Evolutionary conservation across 2,329 filamentous ascomycete species (phyloP).

Genomic region (Thyridium curvatum): DNA sequence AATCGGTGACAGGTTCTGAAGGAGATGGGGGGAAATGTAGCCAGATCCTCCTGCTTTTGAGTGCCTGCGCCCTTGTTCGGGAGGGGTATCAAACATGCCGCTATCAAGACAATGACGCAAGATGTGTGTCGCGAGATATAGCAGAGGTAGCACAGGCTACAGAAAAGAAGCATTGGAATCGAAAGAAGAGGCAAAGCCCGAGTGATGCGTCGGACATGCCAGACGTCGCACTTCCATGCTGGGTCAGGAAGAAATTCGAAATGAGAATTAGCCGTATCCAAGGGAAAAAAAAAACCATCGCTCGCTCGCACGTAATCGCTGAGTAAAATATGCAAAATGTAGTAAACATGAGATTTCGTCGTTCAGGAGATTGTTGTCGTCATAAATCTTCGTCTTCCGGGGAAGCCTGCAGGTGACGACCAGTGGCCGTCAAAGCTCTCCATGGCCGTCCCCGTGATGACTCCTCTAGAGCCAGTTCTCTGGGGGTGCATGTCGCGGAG

Average conservation of each 20-base stretch:
- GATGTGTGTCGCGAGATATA: no score
- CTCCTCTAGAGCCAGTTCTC: neutral
- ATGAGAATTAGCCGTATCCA: conserved; percentile 13
- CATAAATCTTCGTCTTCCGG: neutral
- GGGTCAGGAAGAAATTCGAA: conserved; percentile 17
- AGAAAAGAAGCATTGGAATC: no score
- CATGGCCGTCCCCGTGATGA: neutral
- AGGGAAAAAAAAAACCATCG: conserved; percentile 11
- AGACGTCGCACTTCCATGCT: neutral
- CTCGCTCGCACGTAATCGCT: conserved; percentile 10
- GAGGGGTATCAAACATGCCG: no score
- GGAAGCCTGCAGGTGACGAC: neutral
- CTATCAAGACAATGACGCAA: no score
- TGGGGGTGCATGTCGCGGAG: conserved; percentile 1
- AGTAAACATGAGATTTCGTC: conserved; percentile 14
- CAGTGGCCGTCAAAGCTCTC: neutral
- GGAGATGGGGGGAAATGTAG: no score
- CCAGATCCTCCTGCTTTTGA: no score
- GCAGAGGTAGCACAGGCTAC: no score
- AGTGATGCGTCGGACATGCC: no score
- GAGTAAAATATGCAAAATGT: conserved; percentile 7
- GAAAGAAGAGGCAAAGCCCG: no score
- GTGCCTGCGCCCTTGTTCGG: no score
- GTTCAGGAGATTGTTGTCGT: conserved; percentile 3
- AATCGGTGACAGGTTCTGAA: no score